A percentile compares a stretch with the other conserved stretches of the same genome.
phyloP scores from a whole-genome alignment of 192 early-diverging fungal genomes.

The Coemansia sp. region DNA sequence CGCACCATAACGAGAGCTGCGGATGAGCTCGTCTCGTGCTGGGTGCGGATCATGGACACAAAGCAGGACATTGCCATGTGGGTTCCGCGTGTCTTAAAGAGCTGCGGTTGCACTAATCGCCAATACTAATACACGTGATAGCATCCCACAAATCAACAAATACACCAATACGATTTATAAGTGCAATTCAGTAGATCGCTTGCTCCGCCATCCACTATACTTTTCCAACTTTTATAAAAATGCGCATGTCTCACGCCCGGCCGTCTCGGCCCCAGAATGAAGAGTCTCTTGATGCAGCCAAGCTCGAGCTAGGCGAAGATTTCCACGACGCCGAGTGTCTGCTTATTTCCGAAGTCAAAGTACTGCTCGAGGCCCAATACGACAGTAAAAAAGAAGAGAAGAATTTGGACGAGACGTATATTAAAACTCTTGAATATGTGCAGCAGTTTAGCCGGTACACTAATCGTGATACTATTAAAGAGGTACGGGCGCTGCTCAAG shows the following conservation, averaged over 20 bases:
- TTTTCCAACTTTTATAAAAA: background rate
- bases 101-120: too few species aligned
- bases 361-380: conserved; percentile 67
- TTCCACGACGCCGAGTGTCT: conserved; percentile 73
- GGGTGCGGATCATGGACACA: too few species aligned
- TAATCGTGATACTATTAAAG: conserved; percentile 81
- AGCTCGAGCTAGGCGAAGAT: conserved; percentile 55
- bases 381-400: conserved; percentile 57
- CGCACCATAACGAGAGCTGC: too few species aligned
- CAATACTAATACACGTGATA: too few species aligned
- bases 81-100: too few species aligned
- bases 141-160: too few species aligned
- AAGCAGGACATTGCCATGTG: too few species aligned
- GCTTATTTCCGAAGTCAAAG: conserved; percentile 69
- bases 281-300: conserved; percentile 42
- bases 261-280: conserved; percentile 24
- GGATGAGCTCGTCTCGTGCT: too few species aligned
- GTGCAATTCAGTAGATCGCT: background rate
- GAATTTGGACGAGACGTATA: conserved; percentile 63
- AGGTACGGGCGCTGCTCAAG: conserved; percentile 61
- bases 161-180: too few species aligned
- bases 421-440: conserved; percentile 86
- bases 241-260: conserved; percentile 8
- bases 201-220: background rate
- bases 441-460: conserved; percentile 79